Percentiles rank a stretch among this genome's conserved stretches.
These are phyloP conservation scores for Medicago ruthenica DNA, from an alignment of 306 rosid genomes.

Conservation along the genomic window DNA sequence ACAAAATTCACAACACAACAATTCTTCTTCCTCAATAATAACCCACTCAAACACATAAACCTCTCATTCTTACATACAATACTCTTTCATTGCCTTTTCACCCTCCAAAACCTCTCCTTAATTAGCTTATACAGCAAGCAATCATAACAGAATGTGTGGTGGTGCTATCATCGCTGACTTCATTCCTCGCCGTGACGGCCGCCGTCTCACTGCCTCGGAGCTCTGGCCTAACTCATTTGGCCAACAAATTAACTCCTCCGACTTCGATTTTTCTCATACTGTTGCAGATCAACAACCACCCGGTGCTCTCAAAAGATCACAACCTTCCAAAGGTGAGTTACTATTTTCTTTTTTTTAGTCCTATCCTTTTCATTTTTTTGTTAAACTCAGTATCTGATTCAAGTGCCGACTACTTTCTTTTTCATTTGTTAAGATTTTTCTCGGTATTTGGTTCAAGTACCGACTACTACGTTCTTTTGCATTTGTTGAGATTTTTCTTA, in stretches of 20 bases:
- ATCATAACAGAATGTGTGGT: constrained; percentile 64
- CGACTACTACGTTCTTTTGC: too few species aligned
- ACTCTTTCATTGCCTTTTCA: not conserved
- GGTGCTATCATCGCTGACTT: constrained; percentile 76
- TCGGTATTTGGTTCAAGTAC: not conserved
- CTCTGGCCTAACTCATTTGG: constrained; percentile 68
- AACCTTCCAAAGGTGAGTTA: constrained; percentile 53
- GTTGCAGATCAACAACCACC: constrained; percentile 29
- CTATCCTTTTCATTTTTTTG: too few species aligned
- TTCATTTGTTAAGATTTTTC: too few species aligned
- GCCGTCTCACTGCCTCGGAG: constrained; percentile 53
- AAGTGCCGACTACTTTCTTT: too few species aligned
- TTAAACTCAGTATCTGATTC: too few species aligned
- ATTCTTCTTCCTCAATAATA: not conserved
- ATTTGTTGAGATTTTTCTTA: not conserved
- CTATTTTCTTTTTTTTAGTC: not conserved
- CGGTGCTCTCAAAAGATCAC: constrained; percentile 43
- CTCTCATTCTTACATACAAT: too few species aligned
- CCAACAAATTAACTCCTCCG: constrained; percentile 40
- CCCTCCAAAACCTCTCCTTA: not conserved
- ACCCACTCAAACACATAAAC: too few species aligned
- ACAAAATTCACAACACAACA: not conserved
- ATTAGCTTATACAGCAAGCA: not conserved
- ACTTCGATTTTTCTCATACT: constrained; percentile 18
- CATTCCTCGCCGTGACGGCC: constrained; percentile 65